These are phyloP conservation scores for Plicaturopsis crispa DNA, from an alignment of 768 basidiomycete species.

Conservation along the genomic window DNA sequence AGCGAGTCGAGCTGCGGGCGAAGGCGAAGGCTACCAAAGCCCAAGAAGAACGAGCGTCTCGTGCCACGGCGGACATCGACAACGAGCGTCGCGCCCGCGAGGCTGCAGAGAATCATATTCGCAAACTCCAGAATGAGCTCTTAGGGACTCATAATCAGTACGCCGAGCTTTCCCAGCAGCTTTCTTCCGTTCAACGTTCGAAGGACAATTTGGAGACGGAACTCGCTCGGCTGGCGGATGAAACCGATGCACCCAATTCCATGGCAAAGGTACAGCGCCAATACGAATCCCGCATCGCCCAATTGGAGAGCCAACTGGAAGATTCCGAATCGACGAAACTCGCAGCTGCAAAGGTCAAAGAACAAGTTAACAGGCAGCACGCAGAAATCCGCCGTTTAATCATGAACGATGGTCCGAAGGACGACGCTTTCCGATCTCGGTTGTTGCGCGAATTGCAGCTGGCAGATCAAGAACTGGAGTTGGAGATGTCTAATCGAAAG, in stretches of 20 bases:
- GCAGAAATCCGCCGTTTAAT: conserved; percentile 67
- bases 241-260: conserved; percentile 43
- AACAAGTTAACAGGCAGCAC: conserved; percentile 60
- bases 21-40: conserved; percentile 61
- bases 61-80: conserved; percentile 53
- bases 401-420: conserved; percentile 45
- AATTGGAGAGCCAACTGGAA: conserved; percentile 54
- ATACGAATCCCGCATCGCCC: conserved; percentile 53
- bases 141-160: conserved; percentile 47
- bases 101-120: conserved; percentile 52
- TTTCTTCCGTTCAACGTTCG: conserved; percentile 46
- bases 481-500: conserved; percentile 36
- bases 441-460: conserved; percentile 56
- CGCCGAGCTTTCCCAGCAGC: conserved; percentile 45
- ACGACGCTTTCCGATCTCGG: conserved; percentile 53
- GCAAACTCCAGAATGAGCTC: conserved; percentile 55
- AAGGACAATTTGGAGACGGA: conserved; percentile 63
- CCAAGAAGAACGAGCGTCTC: conserved; percentile 53
- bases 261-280: conserved; percentile 55
- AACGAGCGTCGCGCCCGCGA: conserved; percentile 62
- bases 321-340: conserved; percentile 44
- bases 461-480: conserved; percentile 49
- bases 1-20: conserved; percentile 53
- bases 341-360: conserved; percentile 47
- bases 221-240: conserved; percentile 57